Conservation (phyloP, 2,329 filamentous ascomycete genomes). For the Fusarium albidum region DNA sequence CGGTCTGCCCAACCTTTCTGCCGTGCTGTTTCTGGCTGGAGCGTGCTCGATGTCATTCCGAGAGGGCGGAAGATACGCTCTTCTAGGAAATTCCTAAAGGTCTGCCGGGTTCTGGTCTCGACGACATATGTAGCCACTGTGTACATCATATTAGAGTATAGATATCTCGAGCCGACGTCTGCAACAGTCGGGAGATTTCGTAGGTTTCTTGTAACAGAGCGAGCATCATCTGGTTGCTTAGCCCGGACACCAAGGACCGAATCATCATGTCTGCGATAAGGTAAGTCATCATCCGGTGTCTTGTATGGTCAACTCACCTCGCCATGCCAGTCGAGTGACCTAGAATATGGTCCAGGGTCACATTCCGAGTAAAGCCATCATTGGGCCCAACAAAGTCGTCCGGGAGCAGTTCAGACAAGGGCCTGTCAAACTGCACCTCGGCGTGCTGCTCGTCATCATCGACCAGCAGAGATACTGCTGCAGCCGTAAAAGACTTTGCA, state of each 20-base stretch:
- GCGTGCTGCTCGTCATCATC: not conserved
- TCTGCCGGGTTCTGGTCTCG: not conserved
- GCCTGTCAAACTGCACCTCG: not conserved
- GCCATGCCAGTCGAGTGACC: constrained; percentile 15
- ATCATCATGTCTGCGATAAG: not conserved
- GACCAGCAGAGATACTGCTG: not conserved
- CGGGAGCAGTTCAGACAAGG: constrained; percentile 8
- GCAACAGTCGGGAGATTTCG: constrained; percentile 8
- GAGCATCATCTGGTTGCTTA: not conserved
- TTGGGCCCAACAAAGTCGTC: constrained; percentile 11
- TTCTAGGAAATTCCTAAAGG: not conserved
- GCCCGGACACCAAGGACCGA: constrained; percentile 13
- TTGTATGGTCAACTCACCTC: not conserved
- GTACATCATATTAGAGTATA: constrained; percentile 27
- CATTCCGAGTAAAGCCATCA: not conserved
- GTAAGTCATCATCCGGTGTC: not conserved
- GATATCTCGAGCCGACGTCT: not conserved
- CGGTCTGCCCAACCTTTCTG: not conserved
- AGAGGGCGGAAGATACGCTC: not conserved
- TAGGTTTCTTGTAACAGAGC: constrained; percentile 6
- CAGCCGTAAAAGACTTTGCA: constrained; percentile 6
- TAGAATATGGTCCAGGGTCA: constrained; percentile 10
- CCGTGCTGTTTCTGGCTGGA: not conserved
- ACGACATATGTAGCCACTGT: constrained; percentile 6
- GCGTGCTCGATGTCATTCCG: constrained; percentile 2